Evolutionary conservation across 2,329 filamentous ascomycete species (phyloP), one percentile per base, ranked within the genome.

Genomic region (Sarocladium kiliense): DNA sequence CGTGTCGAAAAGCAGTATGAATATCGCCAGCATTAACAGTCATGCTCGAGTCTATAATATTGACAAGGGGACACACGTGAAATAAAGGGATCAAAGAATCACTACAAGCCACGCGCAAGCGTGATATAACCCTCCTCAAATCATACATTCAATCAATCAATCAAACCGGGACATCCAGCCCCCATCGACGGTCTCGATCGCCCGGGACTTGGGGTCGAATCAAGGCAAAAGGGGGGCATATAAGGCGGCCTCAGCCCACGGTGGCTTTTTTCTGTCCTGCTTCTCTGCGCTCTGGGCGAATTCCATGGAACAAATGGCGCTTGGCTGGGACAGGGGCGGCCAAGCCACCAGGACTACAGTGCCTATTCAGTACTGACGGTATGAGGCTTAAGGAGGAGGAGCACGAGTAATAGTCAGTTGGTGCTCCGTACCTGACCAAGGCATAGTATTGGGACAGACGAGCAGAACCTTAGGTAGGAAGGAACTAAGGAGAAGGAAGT

Each of bases 271-370:
- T 25, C n/a, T n/a, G n/a, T n/a, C n/a, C n/a, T n/a, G n/a, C n/a
- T n/a, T n/a, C n/a, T 49, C 14, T 49, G 5, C 25, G 10, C 16
- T 23, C 21, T 6, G 44, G n/a, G 10, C 4, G 16, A 9, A n/a
- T 51, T 34, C 27, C 47, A 51, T 51, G 47, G 47, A 51, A 51
- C 47, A 51, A 21, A 21, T 27, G 25, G 18, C 30, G 47, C 47
- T 51, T 51, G 18, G 27, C n/a, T 51, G 26, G 27, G 27, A 26
- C 47, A 36, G 47, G 6, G 21, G 27, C 47, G 11, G 25, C 7
- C 44, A 47, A 47, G 44, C 44, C 44, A 47, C 44, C 7, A n/a
- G n/a, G n/a, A n/a, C n/a, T n/a, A n/a, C n/a, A n/a, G n/a, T n/a
- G n/a, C n/a, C n/a, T n/a, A n/a, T n/a, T n/a, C n/a, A n/a, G n/a